Base-by-base conservation (phyloP, 768 basidiomycete species). In the Leccinellum rugosiceps region DNA sequence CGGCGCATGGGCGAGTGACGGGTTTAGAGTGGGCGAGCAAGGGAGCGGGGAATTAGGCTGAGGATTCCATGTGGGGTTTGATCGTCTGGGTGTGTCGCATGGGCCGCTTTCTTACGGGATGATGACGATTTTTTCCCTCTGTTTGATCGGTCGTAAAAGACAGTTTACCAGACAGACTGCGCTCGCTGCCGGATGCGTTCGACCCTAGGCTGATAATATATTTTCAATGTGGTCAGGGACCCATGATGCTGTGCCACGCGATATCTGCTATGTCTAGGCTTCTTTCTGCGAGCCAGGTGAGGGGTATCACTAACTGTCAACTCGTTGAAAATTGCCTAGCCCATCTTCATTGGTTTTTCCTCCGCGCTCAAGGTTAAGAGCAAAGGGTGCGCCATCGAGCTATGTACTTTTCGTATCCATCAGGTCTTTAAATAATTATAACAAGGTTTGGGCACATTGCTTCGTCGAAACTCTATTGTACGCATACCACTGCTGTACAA, bases 1-100 rank as follows among this genome's bases (percentile, higher is more conserved):
- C 61, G 66, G 44, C 68, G 67, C 41, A 70, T 60, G 61, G 56
- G 46, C 41, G 54, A 50, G 32, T 63, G 55, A 69, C 15, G 48
- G 49, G 23, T 14, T 38, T 45, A 31, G 38, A 23, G 53, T 25
- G 35, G 49, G 23, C 23, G 19, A 7, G 4, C 5, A 15, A 38
- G 34, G 45, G 50, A 56, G 4, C 10, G 43, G 4, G 21, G 3
- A 47, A 15, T 0, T 9, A 26, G 34, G 31, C 43, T 30, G 30
- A 32, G n/a, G 26, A 32, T 52, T 44, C 21, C 34, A 19, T 38
- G 50, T 47, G 46, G 32, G 15, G 28, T 46, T 26, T 54, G 46
- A 35, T 15, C 34, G 41, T 41, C 50, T 48, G 56, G 57, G 58
- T 64, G 60, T 58, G 57, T 65, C 17, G 17, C 46, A 53, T 13